A percentile compares a stretch with the other conserved stretches of the same genome.
Evolutionary conservation across 2,329 filamentous ascomycete species (phyloP).

Genomic region (Botrytis tulipae): DNA sequence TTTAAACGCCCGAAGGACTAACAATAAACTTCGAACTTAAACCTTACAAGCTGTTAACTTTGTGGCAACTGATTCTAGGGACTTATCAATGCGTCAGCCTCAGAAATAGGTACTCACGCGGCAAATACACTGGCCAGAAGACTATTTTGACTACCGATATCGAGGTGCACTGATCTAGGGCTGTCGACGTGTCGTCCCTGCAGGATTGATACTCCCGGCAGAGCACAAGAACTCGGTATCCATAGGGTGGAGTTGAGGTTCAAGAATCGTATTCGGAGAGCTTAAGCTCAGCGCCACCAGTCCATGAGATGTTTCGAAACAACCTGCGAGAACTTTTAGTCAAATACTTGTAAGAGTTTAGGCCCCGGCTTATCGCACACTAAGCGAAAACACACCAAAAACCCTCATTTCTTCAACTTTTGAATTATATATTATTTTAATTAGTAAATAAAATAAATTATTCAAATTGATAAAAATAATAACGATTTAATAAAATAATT

Average conservation of each 20-base stretch:
- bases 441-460: too few species aligned
- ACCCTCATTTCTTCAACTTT: too few species aligned
- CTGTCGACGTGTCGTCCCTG: rapidly evolving
- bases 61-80: neutral
- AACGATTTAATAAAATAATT: too few species aligned
- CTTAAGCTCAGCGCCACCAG: neutral
- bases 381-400: too few species aligned
- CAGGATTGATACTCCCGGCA: neutral
- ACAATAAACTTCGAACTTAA: neutral
- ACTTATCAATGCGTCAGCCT: neutral
- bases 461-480: too few species aligned
- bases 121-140: neutral
- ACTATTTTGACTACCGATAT: neutral
- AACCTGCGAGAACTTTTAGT: neutral
- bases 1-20: neutral
- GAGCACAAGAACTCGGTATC: rapidly evolving
- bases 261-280: neutral
- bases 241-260: neutral
- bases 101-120: neutral
- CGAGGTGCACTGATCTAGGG: neutral
- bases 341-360: too few species aligned
- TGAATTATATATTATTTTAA: too few species aligned
- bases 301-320: neutral
- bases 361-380: too few species aligned
- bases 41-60: neutral